These are phyloP conservation scores for Penicillium waksmanii DNA, from an alignment of 495 filamentous ascomycete species.

Conservation along the genomic window DNA sequence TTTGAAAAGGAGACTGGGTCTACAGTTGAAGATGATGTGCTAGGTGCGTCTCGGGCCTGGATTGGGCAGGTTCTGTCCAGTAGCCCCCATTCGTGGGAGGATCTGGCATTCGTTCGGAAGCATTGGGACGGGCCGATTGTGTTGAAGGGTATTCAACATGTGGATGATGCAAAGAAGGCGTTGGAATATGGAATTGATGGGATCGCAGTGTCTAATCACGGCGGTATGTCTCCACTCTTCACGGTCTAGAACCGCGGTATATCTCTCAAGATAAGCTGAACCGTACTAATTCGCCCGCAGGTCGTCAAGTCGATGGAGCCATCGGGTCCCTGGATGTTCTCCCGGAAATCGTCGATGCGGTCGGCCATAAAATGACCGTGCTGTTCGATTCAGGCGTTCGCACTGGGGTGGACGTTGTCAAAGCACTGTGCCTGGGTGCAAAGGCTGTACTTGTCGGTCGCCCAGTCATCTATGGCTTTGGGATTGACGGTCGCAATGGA, in stretches of 20 bases:
- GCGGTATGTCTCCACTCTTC: slow-evolving; percentile 36
- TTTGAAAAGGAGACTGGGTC: slow-evolving; percentile 50
- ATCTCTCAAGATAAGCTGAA: background rate
- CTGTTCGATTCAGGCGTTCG: slow-evolving; percentile 70
- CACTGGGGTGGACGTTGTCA: slow-evolving; percentile 68
- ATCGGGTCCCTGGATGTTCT: slow-evolving; percentile 66
- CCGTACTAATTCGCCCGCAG: slow-evolving; percentile 23
- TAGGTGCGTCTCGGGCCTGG: slow-evolving; percentile 53
- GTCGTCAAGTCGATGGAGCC: slow-evolving; percentile 69
- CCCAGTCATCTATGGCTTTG: slow-evolving; percentile 85
- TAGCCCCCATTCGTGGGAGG: slow-evolving; percentile 58
- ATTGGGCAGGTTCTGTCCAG: slow-evolving; percentile 52
- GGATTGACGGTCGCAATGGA: slow-evolving; percentile 58
- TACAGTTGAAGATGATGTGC: slow-evolving; percentile 53
- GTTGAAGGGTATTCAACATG: slow-evolving; percentile 53
- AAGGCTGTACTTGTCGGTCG: slow-evolving; percentile 87
- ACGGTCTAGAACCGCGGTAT: background rate
- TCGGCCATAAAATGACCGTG: slow-evolving; percentile 57
- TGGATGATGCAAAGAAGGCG: slow-evolving; percentile 53
- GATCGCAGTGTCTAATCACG: slow-evolving; percentile 60
- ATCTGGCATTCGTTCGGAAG: slow-evolving; percentile 56
- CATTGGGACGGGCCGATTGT: slow-evolving; percentile 65
- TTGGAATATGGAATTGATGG: slow-evolving; percentile 54
- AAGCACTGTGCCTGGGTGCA: slow-evolving; percentile 86
- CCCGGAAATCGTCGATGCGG: slow-evolving; percentile 63